Percentiles rank a stretch among this genome's conserved stretches.
These are phyloP conservation scores for Naganishia antarctica DNA, from an alignment of 768 basidiomycete species.

Conservation along the genomic window DNA sequence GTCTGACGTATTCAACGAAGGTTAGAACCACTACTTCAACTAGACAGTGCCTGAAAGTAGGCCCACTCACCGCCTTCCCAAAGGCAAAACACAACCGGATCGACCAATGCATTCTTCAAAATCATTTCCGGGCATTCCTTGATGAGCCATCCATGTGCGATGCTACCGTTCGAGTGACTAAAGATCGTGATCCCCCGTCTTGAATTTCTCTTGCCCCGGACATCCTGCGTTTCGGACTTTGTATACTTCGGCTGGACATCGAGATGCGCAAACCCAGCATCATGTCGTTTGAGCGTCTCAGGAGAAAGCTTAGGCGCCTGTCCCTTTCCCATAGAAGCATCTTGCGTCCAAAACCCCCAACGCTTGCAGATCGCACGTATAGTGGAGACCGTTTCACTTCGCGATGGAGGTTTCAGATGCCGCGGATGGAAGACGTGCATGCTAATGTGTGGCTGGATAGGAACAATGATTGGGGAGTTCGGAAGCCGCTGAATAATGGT, in stretches of 20 bases:
- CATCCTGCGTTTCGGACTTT: too few relatives aligned
- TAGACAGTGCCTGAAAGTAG: not conserved
- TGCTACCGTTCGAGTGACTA: conserved; percentile 86
- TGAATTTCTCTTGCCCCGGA: too few relatives aligned
- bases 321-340: conserved; percentile 24
- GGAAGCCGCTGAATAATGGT: conserved; percentile 51
- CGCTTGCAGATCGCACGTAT: conserved; percentile 59
- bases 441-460: conserved; percentile 77
- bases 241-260: too few relatives aligned
- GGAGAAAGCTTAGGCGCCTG: conserved; percentile 6
- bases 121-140: conserved; percentile 69
- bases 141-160: conserved; percentile 81
- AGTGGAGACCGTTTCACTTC: conserved; percentile 58
- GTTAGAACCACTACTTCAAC: too few relatives aligned
- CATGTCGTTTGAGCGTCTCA: too few relatives aligned
- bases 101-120: conserved; percentile 76
- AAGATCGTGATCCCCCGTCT: conserved; percentile 65
- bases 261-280: too few relatives aligned
- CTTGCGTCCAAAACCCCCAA: conserved; percentile 60
- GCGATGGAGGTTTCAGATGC: conserved; percentile 67
- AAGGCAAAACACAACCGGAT: conserved; percentile 75
- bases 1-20: conserved; percentile 57
- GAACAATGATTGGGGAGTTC: conserved; percentile 70
- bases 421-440: conserved; percentile 74
- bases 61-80: conserved; percentile 81